Evolutionary conservation across 2,329 filamentous ascomycete species (phyloP), one percentile per base, ranked within the genome.

Genomic region (Pseudocercospora pini-densiflorae): DNA sequence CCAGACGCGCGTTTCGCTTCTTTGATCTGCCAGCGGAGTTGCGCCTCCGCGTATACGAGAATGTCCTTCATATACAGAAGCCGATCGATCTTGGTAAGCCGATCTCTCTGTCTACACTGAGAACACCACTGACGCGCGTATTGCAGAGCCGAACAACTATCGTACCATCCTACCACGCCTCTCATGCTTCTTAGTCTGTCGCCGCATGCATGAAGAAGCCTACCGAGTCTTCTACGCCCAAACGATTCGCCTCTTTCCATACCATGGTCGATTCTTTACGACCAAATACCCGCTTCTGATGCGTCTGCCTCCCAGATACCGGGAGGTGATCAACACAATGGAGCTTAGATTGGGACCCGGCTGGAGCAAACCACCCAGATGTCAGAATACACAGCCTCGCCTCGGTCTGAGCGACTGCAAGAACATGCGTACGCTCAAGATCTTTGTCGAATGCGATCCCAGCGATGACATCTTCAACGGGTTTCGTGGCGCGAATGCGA

Each of bases 371-470:
- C 91, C 91, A 14, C 91, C 91, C 0, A 83, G 82, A 36, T 87
- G 89, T 59, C 93, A 92, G 89, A 86, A 88, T 1, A 88, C 92
- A 12, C 89, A 89, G 69, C 80, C 84, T 4, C 83, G 84, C 1
- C 81, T 93, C 0, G 90, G 90, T 0, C 82, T 94, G 6, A 71
- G 76, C 1, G 88, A 92, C 59, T 90, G 88, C 76, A 78, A 79
- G 64, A 87, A 83, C 57, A 85, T 91, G 21, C 83, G 85, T 31
- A 82, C 81, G 14, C 76, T 94, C 57, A 87, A 84, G 27, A 85
- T 94, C 10, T 91, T 91, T 73, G 87, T 93, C 24, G 88, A 93
- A 77, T 87, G 86, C 69, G 91, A 94, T 73, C 90, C 91, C 0
- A 90, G 80, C 59, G 77, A 88, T 61, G 84, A 82, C 29, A 80